Percentiles rank a stretch among this genome's conserved stretches.
phyloP scores from a whole-genome alignment of 306 rosid species.

The Pyrus betulifolia region DNA sequence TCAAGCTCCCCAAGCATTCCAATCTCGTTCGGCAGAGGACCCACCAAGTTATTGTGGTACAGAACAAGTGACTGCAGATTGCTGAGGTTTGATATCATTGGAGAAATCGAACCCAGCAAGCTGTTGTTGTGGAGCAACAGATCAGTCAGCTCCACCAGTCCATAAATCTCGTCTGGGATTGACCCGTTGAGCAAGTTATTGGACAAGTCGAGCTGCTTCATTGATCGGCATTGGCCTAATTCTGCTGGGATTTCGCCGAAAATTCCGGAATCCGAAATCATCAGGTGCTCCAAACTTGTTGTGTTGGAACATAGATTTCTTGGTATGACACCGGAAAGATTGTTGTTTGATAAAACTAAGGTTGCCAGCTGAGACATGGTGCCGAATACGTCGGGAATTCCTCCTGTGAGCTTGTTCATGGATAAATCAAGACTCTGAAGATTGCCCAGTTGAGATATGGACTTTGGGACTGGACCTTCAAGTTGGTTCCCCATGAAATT shows the following conservation, averaged over 20 bases:
- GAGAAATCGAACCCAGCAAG: constrained; percentile 70
- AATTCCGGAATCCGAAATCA: constrained; percentile 46
- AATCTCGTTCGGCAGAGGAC: constrained; percentile 67
- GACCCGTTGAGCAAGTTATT: constrained; percentile 70
- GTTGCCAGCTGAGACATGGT: constrained; percentile 43
- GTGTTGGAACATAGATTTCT: constrained; percentile 61
- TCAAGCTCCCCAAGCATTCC: constrained; percentile 77
- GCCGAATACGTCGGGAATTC: constrained; percentile 65
- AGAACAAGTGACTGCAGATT: constrained; percentile 47
- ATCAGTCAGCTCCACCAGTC: constrained; percentile 50
- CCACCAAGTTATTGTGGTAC: constrained; percentile 70
- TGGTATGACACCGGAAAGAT: constrained; percentile 61
- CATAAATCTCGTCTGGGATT: constrained; percentile 62
- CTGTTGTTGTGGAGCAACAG: constrained; percentile 79
- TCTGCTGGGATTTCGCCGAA: constrained; percentile 66
- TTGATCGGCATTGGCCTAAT: constrained; percentile 49
- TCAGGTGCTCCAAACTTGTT: constrained; percentile 59
- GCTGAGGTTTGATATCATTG: constrained; percentile 63
- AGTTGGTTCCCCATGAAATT: constrained; percentile 67
- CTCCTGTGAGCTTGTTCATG: constrained; percentile 56
- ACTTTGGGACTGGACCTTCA: constrained; percentile 57
- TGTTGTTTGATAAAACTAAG: constrained; percentile 72
- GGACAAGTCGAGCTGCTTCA: constrained; percentile 82
- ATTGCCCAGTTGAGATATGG: constrained; percentile 44
- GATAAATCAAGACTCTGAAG: constrained; percentile 83